Evolutionary conservation across 345 rosid species (phyloP).

Genomic region (Hibiscus syriacus): DNA sequence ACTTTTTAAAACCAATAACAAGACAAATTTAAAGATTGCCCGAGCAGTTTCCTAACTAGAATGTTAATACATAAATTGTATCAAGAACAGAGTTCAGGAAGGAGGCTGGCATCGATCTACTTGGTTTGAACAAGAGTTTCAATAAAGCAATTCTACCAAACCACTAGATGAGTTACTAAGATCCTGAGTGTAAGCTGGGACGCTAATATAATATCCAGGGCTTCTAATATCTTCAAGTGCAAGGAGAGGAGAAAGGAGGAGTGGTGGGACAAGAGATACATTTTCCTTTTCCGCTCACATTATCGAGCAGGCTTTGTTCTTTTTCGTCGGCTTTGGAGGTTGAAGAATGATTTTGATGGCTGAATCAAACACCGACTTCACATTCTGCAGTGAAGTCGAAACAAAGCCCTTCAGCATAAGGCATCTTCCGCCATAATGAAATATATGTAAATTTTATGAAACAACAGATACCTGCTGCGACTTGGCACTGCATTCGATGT

Average conservation of each 20-base stretch:
- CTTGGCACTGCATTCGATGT: slow-evolving; percentile 93
- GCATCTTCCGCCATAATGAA: not conserved
- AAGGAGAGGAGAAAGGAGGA: slow-evolving; percentile 10
- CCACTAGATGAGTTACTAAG: slow-evolving; percentile 25
- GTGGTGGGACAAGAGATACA: not conserved
- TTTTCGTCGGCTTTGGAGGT: slow-evolving; percentile 89
- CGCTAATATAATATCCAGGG: slow-evolving; percentile 12
- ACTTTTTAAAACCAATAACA: not conserved
- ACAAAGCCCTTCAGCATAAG: not conserved
- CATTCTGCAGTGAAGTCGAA: slow-evolving; percentile 48
- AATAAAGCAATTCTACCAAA: slow-evolving; percentile 22
- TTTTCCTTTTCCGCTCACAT: slow-evolving; percentile 35
- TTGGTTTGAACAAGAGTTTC: slow-evolving; percentile 15
- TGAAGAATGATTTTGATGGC: slow-evolving; percentile 93
- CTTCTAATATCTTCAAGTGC: slow-evolving; percentile 21
- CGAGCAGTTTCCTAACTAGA: slow-evolving; percentile 18
- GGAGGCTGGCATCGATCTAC: not conserved
- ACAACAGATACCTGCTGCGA: slow-evolving; percentile 67
- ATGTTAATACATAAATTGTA: slow-evolving; percentile 20
- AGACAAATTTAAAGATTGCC: not conserved
- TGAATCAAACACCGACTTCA: slow-evolving; percentile 85
- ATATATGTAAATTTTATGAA: not conserved
- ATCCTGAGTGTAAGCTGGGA: slow-evolving; percentile 16
- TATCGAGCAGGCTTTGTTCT: slow-evolving; percentile 83
- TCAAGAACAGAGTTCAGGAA: not conserved